Base-by-base conservation (phyloP, 1,139 yeast genomes). In the Pichia sp. region DNA sequence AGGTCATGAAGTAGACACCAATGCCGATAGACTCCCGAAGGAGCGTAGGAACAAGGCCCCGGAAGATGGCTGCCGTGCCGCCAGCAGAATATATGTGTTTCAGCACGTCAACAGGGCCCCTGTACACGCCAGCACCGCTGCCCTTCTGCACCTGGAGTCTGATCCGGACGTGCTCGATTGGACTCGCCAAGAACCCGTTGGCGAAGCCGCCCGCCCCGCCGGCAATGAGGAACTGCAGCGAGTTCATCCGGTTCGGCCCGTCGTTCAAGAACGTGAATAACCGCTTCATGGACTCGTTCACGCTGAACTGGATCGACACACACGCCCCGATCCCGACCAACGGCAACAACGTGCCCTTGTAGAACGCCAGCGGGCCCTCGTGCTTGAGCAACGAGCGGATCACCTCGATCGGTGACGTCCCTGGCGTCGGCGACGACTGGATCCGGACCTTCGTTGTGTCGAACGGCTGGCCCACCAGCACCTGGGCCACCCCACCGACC, bases 391-490 rank as follows among this genome's bases (percentile, higher is more conserved):
- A 75, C 64, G 82, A 79, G 64, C 79, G 80, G 44, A 90, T 83
- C 5, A 90, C 96, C 64, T 89, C 95, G 50, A 81, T 65, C 0
- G 97, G 86, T 2, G 68, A 61, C 13, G 73, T 73, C 63, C 88
- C 88, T 29, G 84, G 81, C 4, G 95, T 93, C 49, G 82, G 84
- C 1, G 90, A 83, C 8, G 93, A 85, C 66, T 92, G 97, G 50
- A 92, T 76, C 60, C 98, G 79, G 42, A 92, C 97, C 70, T 90
- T 92, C 49, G 95, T 89, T 10, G 96, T 89, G 69, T 92, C 98
- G 65, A 92, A 92, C 11, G 98, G 98, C 71, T 92, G 97, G 36
- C 97, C 97, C n/a, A 87, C 89, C 49, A 92, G 75, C 13, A 92
- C 97, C 72, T 92, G 98, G 16, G 97, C 90, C 48, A 92, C 82